Base-by-base conservation (phyloP, 192 early-diverging fungal species). In the Tieghemiomyces parasiticus region DNA sequence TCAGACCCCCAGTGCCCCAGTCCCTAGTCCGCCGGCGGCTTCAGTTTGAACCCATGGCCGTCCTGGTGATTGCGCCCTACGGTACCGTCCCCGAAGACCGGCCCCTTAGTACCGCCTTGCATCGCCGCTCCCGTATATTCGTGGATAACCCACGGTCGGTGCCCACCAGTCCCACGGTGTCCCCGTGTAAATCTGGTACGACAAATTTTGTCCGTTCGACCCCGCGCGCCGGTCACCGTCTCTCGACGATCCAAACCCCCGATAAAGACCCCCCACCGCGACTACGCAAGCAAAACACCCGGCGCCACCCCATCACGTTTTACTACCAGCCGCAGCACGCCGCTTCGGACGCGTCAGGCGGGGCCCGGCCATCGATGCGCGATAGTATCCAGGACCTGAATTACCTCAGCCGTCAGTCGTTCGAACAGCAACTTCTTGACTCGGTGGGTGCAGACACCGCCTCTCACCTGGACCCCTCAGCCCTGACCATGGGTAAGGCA, bases 301-400 rank as follows among this genome's bases (percentile, higher is more conserved):
- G 50, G 30, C 26, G 20, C 2, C 50, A 52, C 22, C 26, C 50
- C 50, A 52, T 52, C 50, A 52, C 50, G 1, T 52, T 52, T 28
- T 52, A 52, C 30, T 52, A 52, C 50, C 50, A 52, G 30, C 50
- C 50, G 8, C 8, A 6, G 12, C 19, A 52, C 26, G 50, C 19
- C 14, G 26, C 14, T 1, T 14, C 22, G 20, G 26, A 13, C 14
- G 50, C 22, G 2, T 29, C 50, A 13, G n/a, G n/a, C n/a, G n/a
- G n/a, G n/a, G n/a, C n/a, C n/a, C n/a, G n/a, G n/a, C n/a, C n/a
- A n/a, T 13, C 2, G 14, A 24, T 29, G 30, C 19, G 22, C 30
- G 22, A 28, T 16, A 20, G 8, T 20, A 2, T 52, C 24, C 14
- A 13, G 24, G 50, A 52, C 26, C 13, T 25, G 2, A 14, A 13